phyloP scores from a whole-genome alignment of 2,329 filamentous ascomycete species.

The Penicillium sp. region DNA sequence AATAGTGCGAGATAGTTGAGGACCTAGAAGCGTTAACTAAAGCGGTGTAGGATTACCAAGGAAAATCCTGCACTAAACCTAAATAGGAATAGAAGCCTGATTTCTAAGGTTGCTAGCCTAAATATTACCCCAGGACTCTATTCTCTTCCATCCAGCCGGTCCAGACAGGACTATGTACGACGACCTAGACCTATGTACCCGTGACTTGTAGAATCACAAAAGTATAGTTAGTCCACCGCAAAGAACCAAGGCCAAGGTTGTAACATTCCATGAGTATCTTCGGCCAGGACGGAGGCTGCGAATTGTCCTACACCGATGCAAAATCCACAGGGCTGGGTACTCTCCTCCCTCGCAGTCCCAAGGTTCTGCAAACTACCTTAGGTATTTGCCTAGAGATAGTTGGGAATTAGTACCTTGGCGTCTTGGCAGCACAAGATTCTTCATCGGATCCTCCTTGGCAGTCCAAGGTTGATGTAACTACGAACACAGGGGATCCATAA shows the following conservation, averaged over 20 bases:
- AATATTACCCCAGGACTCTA: neutral
- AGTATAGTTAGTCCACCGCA: neutral
- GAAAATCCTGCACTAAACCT: no score
- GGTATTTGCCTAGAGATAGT: neutral
- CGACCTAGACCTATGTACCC: neutral
- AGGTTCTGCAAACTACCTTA: neutral
- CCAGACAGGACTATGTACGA: neutral
- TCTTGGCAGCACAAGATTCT: neutral
- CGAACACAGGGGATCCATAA: neutral
- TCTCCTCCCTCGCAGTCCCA: neutral
- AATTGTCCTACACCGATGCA: neutral
- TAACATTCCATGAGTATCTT: neutral
- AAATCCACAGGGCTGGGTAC: neutral
- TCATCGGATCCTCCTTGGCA: neutral
- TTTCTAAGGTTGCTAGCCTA: no score
- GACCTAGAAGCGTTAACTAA: no score
- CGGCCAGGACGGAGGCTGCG: neutral
- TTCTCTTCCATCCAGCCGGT: neutral
- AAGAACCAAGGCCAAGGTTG: neutral
- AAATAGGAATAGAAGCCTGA: no score
- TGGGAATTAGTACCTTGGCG: neutral
- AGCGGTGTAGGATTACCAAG: no score
- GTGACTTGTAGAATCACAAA: neutral
- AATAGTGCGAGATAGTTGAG: no score
- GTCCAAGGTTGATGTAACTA: neutral